Conservation (phyloP, 352 stramenopile species). For the Pythium coloratum region DNA sequence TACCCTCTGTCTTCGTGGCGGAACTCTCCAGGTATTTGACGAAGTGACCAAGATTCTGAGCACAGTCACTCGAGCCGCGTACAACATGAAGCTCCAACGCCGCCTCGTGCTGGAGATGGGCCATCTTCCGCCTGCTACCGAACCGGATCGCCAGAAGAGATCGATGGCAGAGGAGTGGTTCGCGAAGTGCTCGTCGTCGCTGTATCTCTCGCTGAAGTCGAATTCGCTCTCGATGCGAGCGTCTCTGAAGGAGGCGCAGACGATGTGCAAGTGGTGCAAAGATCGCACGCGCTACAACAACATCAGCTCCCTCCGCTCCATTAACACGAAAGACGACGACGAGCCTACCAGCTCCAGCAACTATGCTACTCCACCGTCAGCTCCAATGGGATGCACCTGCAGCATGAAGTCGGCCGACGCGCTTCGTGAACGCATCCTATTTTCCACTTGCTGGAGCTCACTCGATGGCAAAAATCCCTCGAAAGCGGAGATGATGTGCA, state of each 20-base stretch:
- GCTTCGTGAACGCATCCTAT: constrained; percentile 70
- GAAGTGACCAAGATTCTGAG: constrained; percentile 68
- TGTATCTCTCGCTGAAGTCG: constrained; percentile 85
- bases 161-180: constrained; percentile 85
- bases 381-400: constrained; percentile 55
- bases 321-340: constrained; percentile 32
- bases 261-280: constrained; percentile 86
- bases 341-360: constrained; percentile 20
- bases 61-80: constrained; percentile 61
- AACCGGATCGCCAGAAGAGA: constrained; percentile 32
- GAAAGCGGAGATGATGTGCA: constrained; percentile 87
- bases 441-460: constrained; percentile 85
- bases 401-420: constrained; percentile 54
- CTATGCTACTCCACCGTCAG: background rate
- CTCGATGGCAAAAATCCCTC: constrained; percentile 75
- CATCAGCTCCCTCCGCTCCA: constrained; percentile 71
- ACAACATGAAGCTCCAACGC: constrained; percentile 82
- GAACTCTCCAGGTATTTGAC: constrained; percentile 55
- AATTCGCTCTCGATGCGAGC: constrained; percentile 86
- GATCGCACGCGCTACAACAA: constrained; percentile 82
- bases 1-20: constrained; percentile 81
- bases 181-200: constrained; percentile 71
- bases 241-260: constrained; percentile 74
- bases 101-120: constrained; percentile 58
- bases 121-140: constrained; percentile 52